Conservation (phyloP, 305 asterid species). For the Fraxinus dipetala region DNA sequence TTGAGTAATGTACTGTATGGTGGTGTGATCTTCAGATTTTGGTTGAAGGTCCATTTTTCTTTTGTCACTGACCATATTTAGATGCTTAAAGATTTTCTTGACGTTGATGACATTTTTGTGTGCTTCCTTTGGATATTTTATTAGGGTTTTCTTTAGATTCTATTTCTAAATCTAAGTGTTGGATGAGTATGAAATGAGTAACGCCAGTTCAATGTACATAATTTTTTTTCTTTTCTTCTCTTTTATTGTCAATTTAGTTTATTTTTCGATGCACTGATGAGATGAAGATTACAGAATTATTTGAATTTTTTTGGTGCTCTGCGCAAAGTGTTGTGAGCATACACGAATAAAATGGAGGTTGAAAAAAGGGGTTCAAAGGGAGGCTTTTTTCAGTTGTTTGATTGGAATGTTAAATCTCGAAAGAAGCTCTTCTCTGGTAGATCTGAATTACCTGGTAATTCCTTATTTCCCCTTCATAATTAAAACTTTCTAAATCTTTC, state of each 20-base stretch:
- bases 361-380: conserved; percentile 83
- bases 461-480: not conserved
- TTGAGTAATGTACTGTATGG: conserved; percentile 27
- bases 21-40: conserved; percentile 14
- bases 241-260: not conserved
- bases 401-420: conserved; percentile 90
- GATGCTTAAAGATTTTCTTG: conserved; percentile 9
- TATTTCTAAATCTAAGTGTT: conserved; percentile 4
- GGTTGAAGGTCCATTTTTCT: conserved; percentile 13
- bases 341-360: conserved; percentile 66
- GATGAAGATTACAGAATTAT: conserved; percentile 20
- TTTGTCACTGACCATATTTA: not conserved
- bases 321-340: conserved; percentile 21
- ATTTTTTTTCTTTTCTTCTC: not conserved
- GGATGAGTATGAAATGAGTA: conserved; percentile 11
- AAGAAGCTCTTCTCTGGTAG: conserved; percentile 93
- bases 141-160: conserved; percentile 37
- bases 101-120: not conserved
- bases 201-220: not conserved
- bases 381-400: conserved; percentile 90
- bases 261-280: conserved; percentile 7
- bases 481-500: not conserved
- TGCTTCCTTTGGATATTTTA: conserved; percentile 24
- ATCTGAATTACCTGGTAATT: conserved; percentile 69
- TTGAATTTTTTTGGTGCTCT: conserved; percentile 24